These are phyloP conservation scores for Diphasiastrum complanatum DNA, from an alignment of 83 land plant species.

Conservation along the genomic window DNA sequence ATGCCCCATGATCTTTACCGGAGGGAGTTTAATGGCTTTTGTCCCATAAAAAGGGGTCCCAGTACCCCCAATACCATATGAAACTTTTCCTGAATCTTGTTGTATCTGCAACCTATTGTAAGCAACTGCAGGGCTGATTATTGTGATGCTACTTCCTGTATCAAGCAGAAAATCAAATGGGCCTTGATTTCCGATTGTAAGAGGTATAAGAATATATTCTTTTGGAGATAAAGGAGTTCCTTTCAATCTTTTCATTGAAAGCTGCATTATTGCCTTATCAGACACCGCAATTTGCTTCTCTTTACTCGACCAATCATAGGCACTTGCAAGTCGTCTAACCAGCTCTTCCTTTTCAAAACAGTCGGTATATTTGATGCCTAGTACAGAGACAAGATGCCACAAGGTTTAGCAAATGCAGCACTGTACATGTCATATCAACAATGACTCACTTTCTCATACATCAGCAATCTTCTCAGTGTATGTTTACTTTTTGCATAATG, in stretches of 20 bases:
- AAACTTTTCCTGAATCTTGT: slow-evolving; percentile 8
- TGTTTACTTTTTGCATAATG: no score
- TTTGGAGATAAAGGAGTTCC: slow-evolving; percentile 18
- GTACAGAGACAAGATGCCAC: no score
- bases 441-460: no score
- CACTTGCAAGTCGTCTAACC: slow-evolving; percentile 14
- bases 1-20: slow-evolving; percentile 1
- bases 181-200: slow-evolving; percentile 15
- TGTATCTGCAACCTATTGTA: slow-evolving; percentile 10
- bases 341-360: slow-evolving; percentile 25
- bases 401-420: no score
- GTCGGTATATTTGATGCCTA: slow-evolving; percentile 18
- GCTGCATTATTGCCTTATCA: neutral
- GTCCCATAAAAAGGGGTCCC: slow-evolving; percentile 3
- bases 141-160: slow-evolving; percentile 21
- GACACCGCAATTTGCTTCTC: neutral
- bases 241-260: slow-evolving; percentile 17
- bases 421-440: no score
- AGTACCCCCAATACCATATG: slow-evolving; percentile 19
- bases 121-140: slow-evolving; percentile 15
- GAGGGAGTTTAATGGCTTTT: slow-evolving; percentile 10
- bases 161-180: slow-evolving; percentile 22
- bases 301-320: neutral
- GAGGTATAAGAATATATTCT: slow-evolving; percentile 14
- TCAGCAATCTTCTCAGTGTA: no score